These are phyloP conservation scores for Kappamyces sp. DNA, from an alignment of 192 early-diverging fungal genomes.

Conservation along the genomic window DNA sequence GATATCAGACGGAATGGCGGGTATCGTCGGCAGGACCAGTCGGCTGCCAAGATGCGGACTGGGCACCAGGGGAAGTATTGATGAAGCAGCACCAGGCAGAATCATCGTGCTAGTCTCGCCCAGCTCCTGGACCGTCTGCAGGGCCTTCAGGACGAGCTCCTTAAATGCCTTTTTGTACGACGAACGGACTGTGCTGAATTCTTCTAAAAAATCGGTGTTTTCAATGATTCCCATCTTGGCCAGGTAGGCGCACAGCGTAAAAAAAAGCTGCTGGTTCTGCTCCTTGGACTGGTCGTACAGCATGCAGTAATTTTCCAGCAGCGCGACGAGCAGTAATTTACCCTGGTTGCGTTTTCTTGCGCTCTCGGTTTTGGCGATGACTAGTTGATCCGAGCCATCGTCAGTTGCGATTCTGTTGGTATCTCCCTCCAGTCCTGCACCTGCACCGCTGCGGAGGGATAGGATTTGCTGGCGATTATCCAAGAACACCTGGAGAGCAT, in stretches of 20 bases:
- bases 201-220: slow-evolving; percentile 61
- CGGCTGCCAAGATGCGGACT: not conserved
- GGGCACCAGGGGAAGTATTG: slow-evolving; percentile 6
- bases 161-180: slow-evolving; percentile 81
- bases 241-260: slow-evolving; percentile 80
- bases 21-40: not conserved
- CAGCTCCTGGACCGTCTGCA: slow-evolving; percentile 55
- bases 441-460: too few species aligned
- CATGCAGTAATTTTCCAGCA: slow-evolving; percentile 86
- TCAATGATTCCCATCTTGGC: slow-evolving; percentile 60
- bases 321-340: slow-evolving; percentile 74
- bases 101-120: slow-evolving; percentile 12
- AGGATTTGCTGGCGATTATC: too few species aligned
- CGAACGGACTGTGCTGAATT: slow-evolving; percentile 73
- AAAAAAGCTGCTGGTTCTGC: slow-evolving; percentile 78
- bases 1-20: slow-evolving; percentile 26
- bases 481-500: too few species aligned
- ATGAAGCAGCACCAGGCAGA: slow-evolving; percentile 7
- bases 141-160: slow-evolving; percentile 72
- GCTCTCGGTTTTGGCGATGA: not conserved
- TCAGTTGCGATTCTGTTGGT: too few species aligned
- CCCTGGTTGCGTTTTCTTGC: slow-evolving; percentile 54
- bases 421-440: too few species aligned
- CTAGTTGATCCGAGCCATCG: too few species aligned
- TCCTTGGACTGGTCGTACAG: slow-evolving; percentile 82